Evolutionary conservation across 805 yeast genomes (phyloP).

Genomic region (Cyberlindnera misumaiensis): DNA sequence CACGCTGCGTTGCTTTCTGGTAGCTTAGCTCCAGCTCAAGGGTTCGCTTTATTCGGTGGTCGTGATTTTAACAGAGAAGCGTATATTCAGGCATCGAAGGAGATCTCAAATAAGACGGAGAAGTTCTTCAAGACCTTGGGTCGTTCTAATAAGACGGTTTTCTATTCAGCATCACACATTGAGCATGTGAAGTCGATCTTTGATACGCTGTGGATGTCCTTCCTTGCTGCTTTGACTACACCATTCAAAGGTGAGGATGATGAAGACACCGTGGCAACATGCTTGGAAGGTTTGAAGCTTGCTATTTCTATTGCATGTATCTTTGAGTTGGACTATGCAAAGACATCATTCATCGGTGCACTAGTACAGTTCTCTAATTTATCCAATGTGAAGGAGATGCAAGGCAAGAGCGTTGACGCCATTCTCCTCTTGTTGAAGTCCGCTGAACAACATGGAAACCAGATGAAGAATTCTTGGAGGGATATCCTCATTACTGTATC

Average conservation of each 20-base stretch:
- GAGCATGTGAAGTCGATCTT: conserved; percentile 92
- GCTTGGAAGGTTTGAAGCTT: conserved; percentile 81
- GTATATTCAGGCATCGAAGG: conserved; percentile 86
- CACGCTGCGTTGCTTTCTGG: conserved; percentile 82
- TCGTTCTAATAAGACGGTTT: conserved; percentile 41
- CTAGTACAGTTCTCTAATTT: conserved; percentile 81
- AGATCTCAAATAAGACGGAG: conserved; percentile 85
- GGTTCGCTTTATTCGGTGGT: conserved; percentile 57
- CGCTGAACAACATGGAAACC: conserved; percentile 75
- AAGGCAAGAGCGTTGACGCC: conserved; percentile 75
- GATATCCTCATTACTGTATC: conserved; percentile 77
- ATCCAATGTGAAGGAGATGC: conserved; percentile 72
- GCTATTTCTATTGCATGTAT: conserved; percentile 79
- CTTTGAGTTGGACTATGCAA: conserved; percentile 77
- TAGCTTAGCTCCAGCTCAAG: conserved; percentile 35
- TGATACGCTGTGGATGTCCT: conserved; percentile 95
- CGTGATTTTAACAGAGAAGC: conserved; percentile 75
- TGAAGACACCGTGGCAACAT: conserved; percentile 53
- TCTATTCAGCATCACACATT: conserved; percentile 77
- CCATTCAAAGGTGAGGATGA: conserved; percentile 89
- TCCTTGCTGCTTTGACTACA: conserved; percentile 88
- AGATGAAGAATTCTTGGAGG: conserved; percentile 72
- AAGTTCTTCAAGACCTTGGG: conserved; percentile 66
- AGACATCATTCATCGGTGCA: conserved; percentile 85
- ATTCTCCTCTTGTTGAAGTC: conserved; percentile 65